Conservation (phyloP, 768 basidiomycete species). For the Russula sp. region DNA sequence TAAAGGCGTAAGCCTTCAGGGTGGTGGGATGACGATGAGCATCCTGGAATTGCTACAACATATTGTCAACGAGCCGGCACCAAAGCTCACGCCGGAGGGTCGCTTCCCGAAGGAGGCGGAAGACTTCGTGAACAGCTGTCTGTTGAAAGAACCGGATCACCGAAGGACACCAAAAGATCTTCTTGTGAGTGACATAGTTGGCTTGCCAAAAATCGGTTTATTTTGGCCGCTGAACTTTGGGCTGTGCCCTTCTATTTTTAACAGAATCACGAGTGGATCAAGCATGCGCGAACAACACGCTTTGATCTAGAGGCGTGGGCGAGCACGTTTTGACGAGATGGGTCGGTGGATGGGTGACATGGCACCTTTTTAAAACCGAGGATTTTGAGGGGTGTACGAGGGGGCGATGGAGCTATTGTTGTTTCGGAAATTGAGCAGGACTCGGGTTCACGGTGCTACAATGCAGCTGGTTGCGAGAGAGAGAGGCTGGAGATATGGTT, state of each 20-base stretch:
- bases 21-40: conserved; percentile 96
- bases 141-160: conserved; percentile 84
- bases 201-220: neutral
- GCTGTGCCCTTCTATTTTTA: conserved; percentile 4
- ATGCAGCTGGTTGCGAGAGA: conserved; percentile 7
- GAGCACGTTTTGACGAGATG: neutral
- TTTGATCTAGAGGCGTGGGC: conserved; percentile 41
- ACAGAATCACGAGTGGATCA: conserved; percentile 76
- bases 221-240: neutral
- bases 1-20: conserved; percentile 89
- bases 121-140: conserved; percentile 83
- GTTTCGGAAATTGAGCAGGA: conserved; percentile 22
- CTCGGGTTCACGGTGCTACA: conserved; percentile 9
- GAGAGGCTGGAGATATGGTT: neutral
- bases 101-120: conserved; percentile 73
- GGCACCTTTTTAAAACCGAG: neutral
- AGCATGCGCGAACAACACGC: conserved; percentile 59
- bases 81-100: conserved; percentile 72
- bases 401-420: neutral
- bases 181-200: conserved; percentile 48
- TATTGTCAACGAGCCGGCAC: conserved; percentile 98
- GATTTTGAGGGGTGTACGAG: conserved; percentile 1
- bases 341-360: too few relatives aligned
- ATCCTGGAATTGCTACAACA: conserved; percentile 96
- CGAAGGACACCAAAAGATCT: conserved; percentile 87